Conservation (phyloP, 805 yeast species). For the Pichia thaimueangensis region DNA sequence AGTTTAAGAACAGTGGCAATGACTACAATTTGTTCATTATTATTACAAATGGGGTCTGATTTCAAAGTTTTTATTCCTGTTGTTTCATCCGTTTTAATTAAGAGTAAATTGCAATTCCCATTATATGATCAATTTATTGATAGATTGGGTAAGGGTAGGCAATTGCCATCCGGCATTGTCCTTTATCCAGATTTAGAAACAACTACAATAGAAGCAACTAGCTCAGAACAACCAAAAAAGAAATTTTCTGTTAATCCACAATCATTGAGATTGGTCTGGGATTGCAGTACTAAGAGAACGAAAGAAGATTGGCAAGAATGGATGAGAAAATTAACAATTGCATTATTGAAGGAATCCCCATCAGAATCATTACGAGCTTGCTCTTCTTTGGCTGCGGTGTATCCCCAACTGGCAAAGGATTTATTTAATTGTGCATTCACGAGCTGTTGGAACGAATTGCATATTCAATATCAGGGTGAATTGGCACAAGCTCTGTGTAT, state of each 20-base stretch:
- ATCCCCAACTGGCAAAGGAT: slow-evolving; percentile 83
- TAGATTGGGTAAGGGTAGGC: slow-evolving; percentile 75
- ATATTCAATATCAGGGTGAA: slow-evolving; percentile 84
- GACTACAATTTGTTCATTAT: slow-evolving; percentile 71
- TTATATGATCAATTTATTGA: slow-evolving; percentile 76
- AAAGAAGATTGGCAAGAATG: slow-evolving; percentile 98
- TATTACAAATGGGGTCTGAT: slow-evolving; percentile 77
- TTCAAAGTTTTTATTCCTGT: slow-evolving; percentile 83
- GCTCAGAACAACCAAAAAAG: slow-evolving; percentile 61
- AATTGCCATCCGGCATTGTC: slow-evolving; percentile 70
- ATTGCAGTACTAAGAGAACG: slow-evolving; percentile 79
- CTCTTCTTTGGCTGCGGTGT: slow-evolving; percentile 78
- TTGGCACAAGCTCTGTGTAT: slow-evolving; percentile 77
- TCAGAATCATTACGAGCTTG: slow-evolving; percentile 93
- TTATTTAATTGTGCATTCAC: slow-evolving; percentile 92
- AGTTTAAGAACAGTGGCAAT: slow-evolving; percentile 62
- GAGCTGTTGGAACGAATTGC: slow-evolving; percentile 90
- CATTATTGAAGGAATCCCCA: slow-evolving; percentile 84
- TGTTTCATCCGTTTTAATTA: slow-evolving; percentile 58
- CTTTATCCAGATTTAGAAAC: slow-evolving; percentile 52
- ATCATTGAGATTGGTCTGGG: slow-evolving; percentile 81
- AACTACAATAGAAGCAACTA: slow-evolving; percentile 42
- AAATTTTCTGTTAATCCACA: slow-evolving; percentile 66
- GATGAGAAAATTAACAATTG: slow-evolving; percentile 82
- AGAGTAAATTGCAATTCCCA: slow-evolving; percentile 59